Evolutionary conservation across 768 basidiomycete species (phyloP), one percentile per base, ranked within the genome.

Genomic region (Naganishia kalamii): DNA sequence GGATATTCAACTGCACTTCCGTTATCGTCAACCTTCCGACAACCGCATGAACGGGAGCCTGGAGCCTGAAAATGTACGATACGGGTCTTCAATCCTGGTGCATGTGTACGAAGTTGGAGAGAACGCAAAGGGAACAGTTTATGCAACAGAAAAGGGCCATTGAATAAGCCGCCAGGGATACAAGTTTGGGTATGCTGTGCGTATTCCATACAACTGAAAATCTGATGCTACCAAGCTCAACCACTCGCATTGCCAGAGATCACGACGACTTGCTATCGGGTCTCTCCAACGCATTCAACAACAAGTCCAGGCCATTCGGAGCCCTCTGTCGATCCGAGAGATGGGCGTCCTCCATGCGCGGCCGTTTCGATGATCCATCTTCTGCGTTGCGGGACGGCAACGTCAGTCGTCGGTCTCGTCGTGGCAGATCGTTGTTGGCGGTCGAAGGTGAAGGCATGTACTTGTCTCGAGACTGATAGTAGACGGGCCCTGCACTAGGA

Each of bases 221-320:
- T 41, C 3, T n/a, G 12, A 12, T 23, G 15, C 11, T 37, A 13
- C 8, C n/a, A 41, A 27, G 21, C 33, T 2, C 54, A 25, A 11
- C n/a, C 23, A 11, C 7, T 37, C 2, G 19, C 33, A 1, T 40
- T 10, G 7, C 21, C 37, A 8, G 10, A 23, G 11, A 40, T 57
- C 30, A 37, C 37, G 35, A 21, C 1, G 23, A 33, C 23, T 33
- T n/a, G 30, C 35, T 57, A 57, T 57, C 37, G 8, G 54, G 37
- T 37, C 54, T 54, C 51, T 52, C 63, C n/a, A 48, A 37, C 25
- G 64, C 64, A n/a, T 65, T 65, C 48, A 65, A 48, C 43, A 65
- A 32, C 64, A 65, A 47, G 46, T 65, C 64, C 43, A 65, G 27
- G 4, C 64, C 64, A 35, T 65, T 60, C 2, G 30, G 40, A 27